Evolutionary conservation across 306 rosid genomes (phyloP).

Genomic region (Mimosa pudica): DNA sequence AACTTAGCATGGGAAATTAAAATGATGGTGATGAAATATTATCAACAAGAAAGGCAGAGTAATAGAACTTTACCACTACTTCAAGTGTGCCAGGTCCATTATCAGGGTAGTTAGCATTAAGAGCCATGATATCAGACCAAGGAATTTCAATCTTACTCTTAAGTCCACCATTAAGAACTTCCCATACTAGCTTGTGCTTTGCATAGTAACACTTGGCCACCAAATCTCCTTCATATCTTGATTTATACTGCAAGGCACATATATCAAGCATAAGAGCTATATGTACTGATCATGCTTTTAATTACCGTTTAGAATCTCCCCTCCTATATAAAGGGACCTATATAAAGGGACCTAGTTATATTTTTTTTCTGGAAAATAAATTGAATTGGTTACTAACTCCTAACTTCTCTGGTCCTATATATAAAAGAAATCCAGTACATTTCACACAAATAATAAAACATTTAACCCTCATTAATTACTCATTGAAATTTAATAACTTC

Average conservation of each 20-base stretch:
- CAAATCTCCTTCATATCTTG: slow-evolving; percentile 84
- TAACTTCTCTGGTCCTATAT: too few relatives aligned
- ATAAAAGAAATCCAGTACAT: too few relatives aligned
- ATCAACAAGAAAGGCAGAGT: not conserved
- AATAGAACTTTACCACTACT: slow-evolving; percentile 54
- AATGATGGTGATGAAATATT: not conserved
- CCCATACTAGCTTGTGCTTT: slow-evolving; percentile 93
- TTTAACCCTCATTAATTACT: too few relatives aligned
- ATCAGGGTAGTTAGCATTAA: slow-evolving; percentile 74
- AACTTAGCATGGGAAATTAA: slow-evolving; percentile 17
- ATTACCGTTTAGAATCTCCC: too few relatives aligned
- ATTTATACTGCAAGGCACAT: slow-evolving; percentile 63
- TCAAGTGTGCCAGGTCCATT: slow-evolving; percentile 69
- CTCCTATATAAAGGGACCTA: too few relatives aligned
- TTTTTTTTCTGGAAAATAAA: too few relatives aligned
- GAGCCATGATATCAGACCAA: slow-evolving; percentile 86
- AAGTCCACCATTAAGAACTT: slow-evolving; percentile 83
- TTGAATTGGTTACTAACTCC: too few relatives aligned
- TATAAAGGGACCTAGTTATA: too few relatives aligned
- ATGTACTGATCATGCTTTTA: not conserved
- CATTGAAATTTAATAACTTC: too few relatives aligned
- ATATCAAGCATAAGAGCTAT: not conserved
- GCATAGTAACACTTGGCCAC: slow-evolving; percentile 87
- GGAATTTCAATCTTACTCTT: slow-evolving; percentile 91
- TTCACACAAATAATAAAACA: too few relatives aligned